Conservation (phyloP, 305 asterid genomes). For the Ilex paraguariensis region DNA sequence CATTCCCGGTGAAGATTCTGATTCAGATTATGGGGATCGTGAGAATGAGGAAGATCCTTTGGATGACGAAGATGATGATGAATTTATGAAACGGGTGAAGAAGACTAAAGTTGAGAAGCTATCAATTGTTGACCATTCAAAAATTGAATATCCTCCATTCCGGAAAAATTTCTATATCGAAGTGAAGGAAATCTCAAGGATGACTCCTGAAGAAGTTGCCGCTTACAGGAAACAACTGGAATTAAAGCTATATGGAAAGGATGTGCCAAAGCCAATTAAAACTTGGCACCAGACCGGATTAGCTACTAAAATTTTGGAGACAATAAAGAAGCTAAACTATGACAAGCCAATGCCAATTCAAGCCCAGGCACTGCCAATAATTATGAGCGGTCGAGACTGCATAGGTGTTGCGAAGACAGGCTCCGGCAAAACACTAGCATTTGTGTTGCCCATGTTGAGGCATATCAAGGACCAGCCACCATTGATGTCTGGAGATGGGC, state of each 20-base stretch:
- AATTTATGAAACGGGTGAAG: constrained; percentile 90
- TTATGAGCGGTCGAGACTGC: constrained; percentile 98
- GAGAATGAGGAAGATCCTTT: constrained; percentile 53
- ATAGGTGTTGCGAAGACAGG: constrained; percentile 96
- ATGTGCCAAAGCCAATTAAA: constrained; percentile 87
- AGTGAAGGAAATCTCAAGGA: constrained; percentile 72
- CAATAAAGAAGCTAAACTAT: constrained; percentile 66
- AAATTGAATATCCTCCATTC: constrained; percentile 70
- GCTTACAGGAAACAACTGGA: constrained; percentile 75
- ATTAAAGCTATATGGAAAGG: constrained; percentile 89
- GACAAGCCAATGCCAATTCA: constrained; percentile 95
- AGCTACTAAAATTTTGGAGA: constrained; percentile 73
- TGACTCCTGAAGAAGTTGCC: constrained; percentile 80
- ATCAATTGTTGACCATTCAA: constrained; percentile 81
- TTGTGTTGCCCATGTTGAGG: constrained; percentile 94
- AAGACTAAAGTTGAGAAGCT: constrained; percentile 92
- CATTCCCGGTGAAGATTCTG: constrained; percentile 85
- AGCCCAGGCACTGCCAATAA: constrained; percentile 89
- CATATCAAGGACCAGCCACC: constrained; percentile 95
- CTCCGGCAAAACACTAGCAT: constrained; percentile 94
- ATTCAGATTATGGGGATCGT: constrained; percentile 60
- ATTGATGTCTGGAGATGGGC: constrained; percentile 87
- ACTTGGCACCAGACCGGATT: constrained; percentile 96
- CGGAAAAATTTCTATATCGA: constrained; percentile 89
- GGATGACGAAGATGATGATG: constrained; percentile 96